Evolutionary conservation across 768 basidiomycete genomes (phyloP).

Genomic region (Pisolithus orientalis): DNA sequence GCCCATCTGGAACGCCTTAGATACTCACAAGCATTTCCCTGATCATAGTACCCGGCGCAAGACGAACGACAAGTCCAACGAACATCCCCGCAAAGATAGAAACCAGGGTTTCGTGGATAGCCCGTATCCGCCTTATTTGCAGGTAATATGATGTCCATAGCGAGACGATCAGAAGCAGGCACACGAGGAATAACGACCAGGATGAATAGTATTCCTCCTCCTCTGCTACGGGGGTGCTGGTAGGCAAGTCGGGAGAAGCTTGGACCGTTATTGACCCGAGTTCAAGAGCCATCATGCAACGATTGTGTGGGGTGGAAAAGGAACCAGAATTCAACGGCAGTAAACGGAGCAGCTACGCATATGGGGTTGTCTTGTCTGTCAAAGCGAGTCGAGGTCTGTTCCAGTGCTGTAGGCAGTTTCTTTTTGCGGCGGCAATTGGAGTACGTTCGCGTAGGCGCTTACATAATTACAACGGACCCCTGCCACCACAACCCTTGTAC

Average conservation of each 20-base stretch:
- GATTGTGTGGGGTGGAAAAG: too few relatives aligned
- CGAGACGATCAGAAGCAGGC: constrained; percentile 87
- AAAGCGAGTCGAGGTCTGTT: too few relatives aligned
- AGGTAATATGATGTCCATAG: constrained; percentile 97
- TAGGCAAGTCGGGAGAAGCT: constrained; percentile 17
- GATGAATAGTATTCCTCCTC: constrained; percentile 90
- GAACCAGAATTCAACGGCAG: neutral
- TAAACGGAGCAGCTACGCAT: neutral
- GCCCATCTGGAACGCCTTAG: neutral
- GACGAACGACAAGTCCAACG: constrained; percentile 84
- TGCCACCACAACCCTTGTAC: too few relatives aligned
- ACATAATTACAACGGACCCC: too few relatives aligned
- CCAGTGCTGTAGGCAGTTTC: too few relatives aligned
- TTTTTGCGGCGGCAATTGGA: too few relatives aligned
- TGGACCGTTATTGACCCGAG: constrained; percentile 30
- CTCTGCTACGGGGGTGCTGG: constrained; percentile 43
- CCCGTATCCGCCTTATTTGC: constrained; percentile 92
- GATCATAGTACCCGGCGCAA: constrained; percentile 91
- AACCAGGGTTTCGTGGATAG: constrained; percentile 93
- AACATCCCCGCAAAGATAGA: constrained; percentile 95
- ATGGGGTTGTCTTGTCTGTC: neutral
- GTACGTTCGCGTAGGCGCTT: too few relatives aligned
- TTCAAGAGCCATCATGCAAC: constrained; percentile 32
- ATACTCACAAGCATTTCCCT: constrained; percentile 91
- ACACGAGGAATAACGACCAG: constrained; percentile 91